phyloP scores from a whole-genome alignment of 179 eudicot genomes.

The Spergularia azorica region DNA sequence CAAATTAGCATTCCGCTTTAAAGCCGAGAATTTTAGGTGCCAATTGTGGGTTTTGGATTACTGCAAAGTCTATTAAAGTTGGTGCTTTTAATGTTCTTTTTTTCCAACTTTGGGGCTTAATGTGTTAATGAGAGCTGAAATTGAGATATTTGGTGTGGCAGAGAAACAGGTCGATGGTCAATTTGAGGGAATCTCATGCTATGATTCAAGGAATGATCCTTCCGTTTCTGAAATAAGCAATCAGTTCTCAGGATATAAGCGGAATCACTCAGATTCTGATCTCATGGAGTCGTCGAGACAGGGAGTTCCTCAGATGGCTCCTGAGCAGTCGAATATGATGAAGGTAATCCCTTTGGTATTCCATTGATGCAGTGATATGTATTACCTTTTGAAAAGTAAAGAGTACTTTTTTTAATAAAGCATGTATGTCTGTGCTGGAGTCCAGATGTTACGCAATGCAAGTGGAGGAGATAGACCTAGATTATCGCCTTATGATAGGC shows the following conservation, averaged over 20 bases:
- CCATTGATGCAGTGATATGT: neutral
- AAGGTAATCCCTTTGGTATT: conserved; percentile 43
- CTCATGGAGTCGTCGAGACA: conserved; percentile 54
- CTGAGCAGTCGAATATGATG: conserved; percentile 51
- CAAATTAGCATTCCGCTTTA: neutral
- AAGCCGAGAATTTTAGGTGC: conserved; percentile 2
- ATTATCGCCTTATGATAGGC: conserved; percentile 44
- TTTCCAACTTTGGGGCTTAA: conserved; percentile 9
- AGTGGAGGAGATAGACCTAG: conserved; percentile 57
- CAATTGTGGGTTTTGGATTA: neutral
- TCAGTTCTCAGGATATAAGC: conserved; percentile 48
- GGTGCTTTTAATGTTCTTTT: neutral
- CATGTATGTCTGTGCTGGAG: neutral
- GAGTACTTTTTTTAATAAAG: neutral
- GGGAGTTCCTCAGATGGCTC: conserved; percentile 39
- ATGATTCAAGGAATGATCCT: conserved; percentile 53
- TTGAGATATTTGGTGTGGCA: conserved; percentile 38
- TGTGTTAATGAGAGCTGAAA: conserved; percentile 22
- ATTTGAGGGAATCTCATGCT: conserved; percentile 57
- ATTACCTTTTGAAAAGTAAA: neutral
- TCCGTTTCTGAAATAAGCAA: conserved; percentile 49
- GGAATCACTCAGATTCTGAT: conserved; percentile 58
- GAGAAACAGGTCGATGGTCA: conserved; percentile 51
- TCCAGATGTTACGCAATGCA: conserved; percentile 53
- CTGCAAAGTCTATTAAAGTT: conserved; percentile 3